A percentile compares a stretch with the other conserved stretches of the same genome.
These are phyloP conservation scores for Cladosporium sp. DNA, from an alignment of 2,329 filamentous ascomycete species.

Conservation along the genomic window DNA sequence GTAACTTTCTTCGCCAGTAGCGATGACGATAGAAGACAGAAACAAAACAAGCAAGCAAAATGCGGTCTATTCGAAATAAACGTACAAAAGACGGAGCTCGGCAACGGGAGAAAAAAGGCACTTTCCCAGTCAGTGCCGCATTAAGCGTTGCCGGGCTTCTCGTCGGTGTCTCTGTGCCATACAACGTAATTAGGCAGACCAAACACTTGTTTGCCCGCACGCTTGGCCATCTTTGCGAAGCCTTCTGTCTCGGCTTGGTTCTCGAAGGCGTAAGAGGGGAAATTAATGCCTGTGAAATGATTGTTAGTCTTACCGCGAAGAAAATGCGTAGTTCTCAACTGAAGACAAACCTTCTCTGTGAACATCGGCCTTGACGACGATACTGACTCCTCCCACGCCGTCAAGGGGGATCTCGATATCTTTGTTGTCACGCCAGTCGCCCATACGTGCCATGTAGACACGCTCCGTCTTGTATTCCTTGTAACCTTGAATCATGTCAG, in stretches of 20 bases:
- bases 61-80: constrained; percentile 12
- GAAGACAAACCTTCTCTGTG: constrained; percentile 75
- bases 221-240: constrained; percentile 97
- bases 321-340: not conserved
- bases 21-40: not conserved
- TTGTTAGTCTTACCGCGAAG: not conserved
- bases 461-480: constrained; percentile 89
- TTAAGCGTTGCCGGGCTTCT: constrained; percentile 78
- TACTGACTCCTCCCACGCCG: constrained; percentile 95
- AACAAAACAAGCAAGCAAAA: not conserved
- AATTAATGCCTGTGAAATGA: constrained; percentile 76
- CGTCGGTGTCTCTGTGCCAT: constrained; percentile 96
- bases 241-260: constrained; percentile 99
- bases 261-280: constrained; percentile 93
- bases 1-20: not conserved
- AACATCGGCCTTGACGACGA: constrained; percentile 95
- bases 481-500: constrained; percentile 63
- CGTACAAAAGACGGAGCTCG: not conserved
- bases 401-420: constrained; percentile 91
- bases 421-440: constrained; percentile 89
- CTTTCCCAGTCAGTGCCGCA: not conserved
- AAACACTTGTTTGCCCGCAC: constrained; percentile 87
- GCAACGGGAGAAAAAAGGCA: not conserved
- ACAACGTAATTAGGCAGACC: constrained; percentile 97
- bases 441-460: constrained; percentile 85